A percentile compares a stretch with the other conserved stretches of the same genome.
Conservation (phyloP, 805 yeast genomes). For the Starmerella asiatica region DNA sequence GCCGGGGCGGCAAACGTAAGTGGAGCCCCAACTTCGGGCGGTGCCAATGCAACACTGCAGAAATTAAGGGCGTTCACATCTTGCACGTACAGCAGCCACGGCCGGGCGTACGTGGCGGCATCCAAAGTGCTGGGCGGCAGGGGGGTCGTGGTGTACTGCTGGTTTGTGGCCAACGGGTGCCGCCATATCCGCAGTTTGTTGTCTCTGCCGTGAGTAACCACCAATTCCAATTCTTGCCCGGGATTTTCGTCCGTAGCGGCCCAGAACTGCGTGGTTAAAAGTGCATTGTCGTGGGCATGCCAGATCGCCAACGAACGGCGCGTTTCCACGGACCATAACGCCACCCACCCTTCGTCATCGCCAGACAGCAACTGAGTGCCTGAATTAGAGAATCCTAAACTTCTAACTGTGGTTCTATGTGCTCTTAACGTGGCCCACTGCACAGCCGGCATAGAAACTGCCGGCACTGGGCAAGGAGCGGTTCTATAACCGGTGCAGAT, state of each 20-base stretch:
- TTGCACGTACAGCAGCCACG: slow-evolving; percentile 33
- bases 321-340: slow-evolving; percentile 50
- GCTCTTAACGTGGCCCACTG: slow-evolving; percentile 27
- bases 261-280: slow-evolving; percentile 38
- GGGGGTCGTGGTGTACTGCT: slow-evolving; percentile 24
- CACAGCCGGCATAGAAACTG: background rate
- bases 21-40: background rate
- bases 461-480: too few relatives aligned
- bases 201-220: slow-evolving; percentile 59
- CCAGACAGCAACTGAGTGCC: slow-evolving; percentile 35
- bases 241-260: slow-evolving; percentile 16
- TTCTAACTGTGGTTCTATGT: slow-evolving; percentile 26
- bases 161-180: slow-evolving; percentile 24
- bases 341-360: slow-evolving; percentile 49
- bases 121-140: slow-evolving; percentile 16
- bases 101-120: slow-evolving; percentile 22
- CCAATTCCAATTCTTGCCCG: too few relatives aligned
- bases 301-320: slow-evolving; percentile 45
- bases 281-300: slow-evolving; percentile 42
- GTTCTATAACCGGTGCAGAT: too few relatives aligned
- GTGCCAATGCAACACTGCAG: slow-evolving; percentile 41
- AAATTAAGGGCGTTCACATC: slow-evolving; percentile 68
- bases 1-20: slow-evolving; percentile 45
- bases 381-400: slow-evolving; percentile 23
- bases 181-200: slow-evolving; percentile 31